Evolutionary conservation across 1,284 basidiomycete genomes (phyloP).

Genomic region (Butyriboletus pseudospeciosus): DNA sequence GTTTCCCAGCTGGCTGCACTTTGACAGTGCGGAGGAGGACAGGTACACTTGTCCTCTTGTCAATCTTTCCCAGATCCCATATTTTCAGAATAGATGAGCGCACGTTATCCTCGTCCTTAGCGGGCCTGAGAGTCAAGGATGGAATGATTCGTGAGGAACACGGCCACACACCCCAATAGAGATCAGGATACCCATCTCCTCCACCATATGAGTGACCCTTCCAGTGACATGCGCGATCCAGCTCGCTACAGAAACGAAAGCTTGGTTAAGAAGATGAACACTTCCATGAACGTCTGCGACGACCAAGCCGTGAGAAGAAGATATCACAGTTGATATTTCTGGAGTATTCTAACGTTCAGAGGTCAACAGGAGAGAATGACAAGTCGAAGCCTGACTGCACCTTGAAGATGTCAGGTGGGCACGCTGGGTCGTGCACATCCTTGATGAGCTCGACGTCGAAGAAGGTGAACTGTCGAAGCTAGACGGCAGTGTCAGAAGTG

Average conservation of each 20-base stretch:
- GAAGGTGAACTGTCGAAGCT: constrained; percentile 86
- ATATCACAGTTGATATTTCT: constrained; percentile 66
- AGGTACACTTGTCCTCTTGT: constrained; percentile 68
- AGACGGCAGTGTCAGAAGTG: constrained; percentile 6
- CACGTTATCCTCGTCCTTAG: constrained; percentile 72
- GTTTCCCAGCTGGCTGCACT: constrained; percentile 70
- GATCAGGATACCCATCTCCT: constrained; percentile 72
- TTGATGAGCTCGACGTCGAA: constrained; percentile 72
- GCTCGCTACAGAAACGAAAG: constrained; percentile 67
- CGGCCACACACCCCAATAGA: constrained; percentile 71
- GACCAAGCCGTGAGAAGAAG: constrained; percentile 61
- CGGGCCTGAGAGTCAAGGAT: constrained; percentile 5
- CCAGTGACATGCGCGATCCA: constrained; percentile 78
- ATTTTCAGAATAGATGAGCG: constrained; percentile 81
- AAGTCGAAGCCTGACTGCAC: constrained; percentile 34
- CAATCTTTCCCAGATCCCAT: constrained; percentile 79
- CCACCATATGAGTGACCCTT: constrained; percentile 79
- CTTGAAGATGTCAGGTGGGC: constrained; percentile 73
- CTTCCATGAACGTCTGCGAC: constrained; percentile 81
- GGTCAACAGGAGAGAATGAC: constrained; percentile 1
- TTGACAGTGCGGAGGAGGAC: constrained; percentile 72
- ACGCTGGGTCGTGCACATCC: constrained; percentile 73
- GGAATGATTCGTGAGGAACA: neutral
- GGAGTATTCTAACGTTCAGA: constrained; percentile 46
- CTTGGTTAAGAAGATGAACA: constrained; percentile 68